Percentiles rank a stretch among this genome's conserved stretches.
Conservation (phyloP, 139 green algal species). For the Trebouxia sp. region DNA sequence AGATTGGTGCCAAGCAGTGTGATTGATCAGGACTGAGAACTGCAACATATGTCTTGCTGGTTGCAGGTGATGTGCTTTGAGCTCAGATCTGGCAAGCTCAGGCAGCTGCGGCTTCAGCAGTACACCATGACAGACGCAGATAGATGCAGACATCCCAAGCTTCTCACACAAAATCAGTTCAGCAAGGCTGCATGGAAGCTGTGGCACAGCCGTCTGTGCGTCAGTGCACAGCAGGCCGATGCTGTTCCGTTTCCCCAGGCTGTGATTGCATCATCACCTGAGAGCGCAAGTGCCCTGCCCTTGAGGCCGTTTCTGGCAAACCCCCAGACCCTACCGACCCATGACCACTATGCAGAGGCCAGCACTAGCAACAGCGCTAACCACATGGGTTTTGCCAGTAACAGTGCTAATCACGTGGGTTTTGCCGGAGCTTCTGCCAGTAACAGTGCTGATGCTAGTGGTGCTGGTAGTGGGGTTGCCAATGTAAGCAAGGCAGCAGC, state of each 20-base stretch:
- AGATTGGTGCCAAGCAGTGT: too few species aligned
- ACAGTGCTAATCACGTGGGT: not conserved
- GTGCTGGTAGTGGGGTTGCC: not conserved
- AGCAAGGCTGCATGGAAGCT: slow-evolving; percentile 1
- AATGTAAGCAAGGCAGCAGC: not conserved
- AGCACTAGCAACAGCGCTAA: not conserved
- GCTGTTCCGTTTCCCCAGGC: too few species aligned
- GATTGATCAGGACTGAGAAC: too few species aligned
- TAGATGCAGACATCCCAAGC: not conserved
- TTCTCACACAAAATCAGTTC: not conserved
- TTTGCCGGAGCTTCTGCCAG: not conserved
- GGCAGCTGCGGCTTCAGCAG: not conserved
- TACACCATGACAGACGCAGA: not conserved
- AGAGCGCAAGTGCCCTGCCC: too few species aligned
- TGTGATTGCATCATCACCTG: too few species aligned
- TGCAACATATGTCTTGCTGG: too few species aligned
- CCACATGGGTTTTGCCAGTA: too few species aligned
- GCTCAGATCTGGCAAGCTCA: not conserved
- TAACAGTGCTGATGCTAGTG: not conserved
- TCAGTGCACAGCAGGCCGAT: not conserved
- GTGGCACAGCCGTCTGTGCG: not conserved
- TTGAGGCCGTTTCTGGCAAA: not conserved
- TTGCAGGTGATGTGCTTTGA: not conserved
- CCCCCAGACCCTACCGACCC: not conserved
- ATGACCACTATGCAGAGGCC: not conserved